A percentile compares a stretch with the other conserved stretches of the same genome.
phyloP scores from a whole-genome alignment of 1,139 yeast genomes.

The Wickerhamiella infanticola region DNA sequence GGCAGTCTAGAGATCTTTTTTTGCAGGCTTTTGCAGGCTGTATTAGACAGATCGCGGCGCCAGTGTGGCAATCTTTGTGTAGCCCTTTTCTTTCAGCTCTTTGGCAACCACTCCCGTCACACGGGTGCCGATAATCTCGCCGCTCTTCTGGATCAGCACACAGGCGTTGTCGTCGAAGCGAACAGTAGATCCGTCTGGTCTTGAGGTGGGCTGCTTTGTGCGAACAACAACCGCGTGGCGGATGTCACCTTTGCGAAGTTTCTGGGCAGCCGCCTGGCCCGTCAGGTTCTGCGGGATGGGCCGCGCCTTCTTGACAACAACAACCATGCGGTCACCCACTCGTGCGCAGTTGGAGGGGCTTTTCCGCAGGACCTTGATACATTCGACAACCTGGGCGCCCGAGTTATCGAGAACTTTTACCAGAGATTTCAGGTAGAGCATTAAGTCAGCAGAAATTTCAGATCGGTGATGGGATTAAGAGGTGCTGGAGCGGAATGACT shows the following conservation, averaged over 20 bases:
- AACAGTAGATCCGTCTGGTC: conserved; percentile 78
- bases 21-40: too few species aligned
- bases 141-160: conserved; percentile 75
- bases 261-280: conserved; percentile 34
- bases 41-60: conserved; percentile 70
- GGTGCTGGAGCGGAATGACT: too few species aligned
- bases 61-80: conserved; percentile 72
- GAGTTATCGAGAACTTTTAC: conserved; percentile 86
- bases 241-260: conserved; percentile 90
- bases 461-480: too few species aligned
- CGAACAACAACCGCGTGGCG: conserved; percentile 93
- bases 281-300: conserved; percentile 44
- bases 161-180: conserved; percentile 95
- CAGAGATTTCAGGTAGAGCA: conserved; percentile 83
- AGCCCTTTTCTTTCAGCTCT: conserved; percentile 73
- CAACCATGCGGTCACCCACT: conserved; percentile 80
- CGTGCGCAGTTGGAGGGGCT: conserved; percentile 70
- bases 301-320: conserved; percentile 85
- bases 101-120: conserved; percentile 84
- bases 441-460: conserved; percentile 17
- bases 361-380: conserved; percentile 87
- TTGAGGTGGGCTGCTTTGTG: conserved; percentile 69
- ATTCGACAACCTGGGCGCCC: conserved; percentile 89
- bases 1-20: too few species aligned
- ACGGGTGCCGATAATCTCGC: conserved; percentile 93